These are phyloP conservation scores for Leptodermis oblonga DNA, from an alignment of 257 asterid genomes.

Conservation along the genomic window DNA sequence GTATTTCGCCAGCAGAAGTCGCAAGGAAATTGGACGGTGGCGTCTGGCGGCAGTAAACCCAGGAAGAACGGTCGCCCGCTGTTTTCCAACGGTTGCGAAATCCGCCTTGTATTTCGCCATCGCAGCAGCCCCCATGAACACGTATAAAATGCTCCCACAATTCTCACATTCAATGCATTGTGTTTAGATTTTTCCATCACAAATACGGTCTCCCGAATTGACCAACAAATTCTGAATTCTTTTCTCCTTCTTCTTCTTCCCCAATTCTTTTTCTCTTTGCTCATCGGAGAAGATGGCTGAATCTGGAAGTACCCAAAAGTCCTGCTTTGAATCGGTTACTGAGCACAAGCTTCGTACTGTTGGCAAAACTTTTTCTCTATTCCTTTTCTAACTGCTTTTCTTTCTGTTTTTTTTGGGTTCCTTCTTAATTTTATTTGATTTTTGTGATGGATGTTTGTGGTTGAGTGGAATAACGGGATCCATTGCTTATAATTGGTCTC, in stretches of 20 bases:
- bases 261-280: background rate
- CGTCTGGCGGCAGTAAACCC: background rate
- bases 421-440: background rate
- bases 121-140: background rate
- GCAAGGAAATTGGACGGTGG: too few species aligned
- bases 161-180: background rate
- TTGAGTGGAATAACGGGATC: slow-evolving; percentile 80
- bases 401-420: background rate
- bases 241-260: too few species aligned
- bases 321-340: slow-evolving; percentile 53
- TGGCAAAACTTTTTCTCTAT: slow-evolving; percentile 31
- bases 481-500: slow-evolving; percentile 92
- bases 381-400: background rate
- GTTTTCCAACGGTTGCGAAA: slow-evolving; percentile 12
- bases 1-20: too few species aligned
- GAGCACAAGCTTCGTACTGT: slow-evolving; percentile 80
- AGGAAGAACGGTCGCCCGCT: slow-evolving; percentile 1
- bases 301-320: slow-evolving; percentile 33
- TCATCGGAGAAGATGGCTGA: slow-evolving; percentile 37
- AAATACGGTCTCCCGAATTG: too few species aligned
- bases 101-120: slow-evolving; percentile 15
- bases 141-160: background rate
- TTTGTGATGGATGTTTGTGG: slow-evolving; percentile 26
- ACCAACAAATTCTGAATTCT: background rate
- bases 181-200: too few species aligned